phyloP scores from a whole-genome alignment of 2,329 filamentous ascomycete species.

The Teratosphaeria zuluensis region DNA sequence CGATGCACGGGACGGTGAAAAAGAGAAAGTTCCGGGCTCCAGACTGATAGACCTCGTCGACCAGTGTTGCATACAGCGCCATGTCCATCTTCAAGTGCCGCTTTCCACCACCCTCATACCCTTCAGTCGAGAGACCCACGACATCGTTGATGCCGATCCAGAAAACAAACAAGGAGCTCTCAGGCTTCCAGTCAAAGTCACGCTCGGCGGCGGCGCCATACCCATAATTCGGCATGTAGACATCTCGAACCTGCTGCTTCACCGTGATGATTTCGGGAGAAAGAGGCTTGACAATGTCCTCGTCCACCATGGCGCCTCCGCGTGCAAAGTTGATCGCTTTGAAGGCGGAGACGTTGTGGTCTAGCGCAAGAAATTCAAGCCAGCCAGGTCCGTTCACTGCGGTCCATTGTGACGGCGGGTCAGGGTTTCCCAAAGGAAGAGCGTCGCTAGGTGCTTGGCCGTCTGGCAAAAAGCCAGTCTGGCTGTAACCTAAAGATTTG shows the following conservation, averaged over 20 bases:
- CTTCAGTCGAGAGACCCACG: slow-evolving; percentile 38
- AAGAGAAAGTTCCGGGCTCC: slow-evolving; percentile 44
- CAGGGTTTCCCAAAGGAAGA: slow-evolving; percentile 54
- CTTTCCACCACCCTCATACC: slow-evolving; percentile 21
- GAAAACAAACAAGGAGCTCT: slow-evolving; percentile 31
- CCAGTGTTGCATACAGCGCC: slow-evolving; percentile 26
- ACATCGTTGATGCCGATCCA: slow-evolving; percentile 49
- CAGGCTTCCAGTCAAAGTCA: slow-evolving; percentile 29
- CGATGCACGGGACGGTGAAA: slow-evolving; percentile 39
- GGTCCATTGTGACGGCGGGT: slow-evolving; percentile 32
- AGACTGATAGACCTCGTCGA: slow-evolving; percentile 33
- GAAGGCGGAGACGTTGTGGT: slow-evolving; percentile 36
- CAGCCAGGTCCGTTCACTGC: slow-evolving; percentile 42
- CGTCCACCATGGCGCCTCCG: slow-evolving; percentile 35
- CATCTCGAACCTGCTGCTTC: slow-evolving; percentile 40
- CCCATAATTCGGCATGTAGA: slow-evolving; percentile 33
- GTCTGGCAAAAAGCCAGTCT: slow-evolving; percentile 48
- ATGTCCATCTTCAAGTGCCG: slow-evolving; percentile 28
- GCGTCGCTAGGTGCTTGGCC: slow-evolving; percentile 41
- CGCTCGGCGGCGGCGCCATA: background rate
- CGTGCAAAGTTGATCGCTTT: slow-evolving; percentile 45
- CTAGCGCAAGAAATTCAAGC: slow-evolving; percentile 41
- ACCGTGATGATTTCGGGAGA: slow-evolving; percentile 40
- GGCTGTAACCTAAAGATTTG: slow-evolving; percentile 25
- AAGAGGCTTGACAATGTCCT: slow-evolving; percentile 43